A percentile compares a stretch with the other conserved stretches of the same genome.
Evolutionary conservation across 75 land plant species (phyloP).

Genomic region (Pinus taeda): DNA sequence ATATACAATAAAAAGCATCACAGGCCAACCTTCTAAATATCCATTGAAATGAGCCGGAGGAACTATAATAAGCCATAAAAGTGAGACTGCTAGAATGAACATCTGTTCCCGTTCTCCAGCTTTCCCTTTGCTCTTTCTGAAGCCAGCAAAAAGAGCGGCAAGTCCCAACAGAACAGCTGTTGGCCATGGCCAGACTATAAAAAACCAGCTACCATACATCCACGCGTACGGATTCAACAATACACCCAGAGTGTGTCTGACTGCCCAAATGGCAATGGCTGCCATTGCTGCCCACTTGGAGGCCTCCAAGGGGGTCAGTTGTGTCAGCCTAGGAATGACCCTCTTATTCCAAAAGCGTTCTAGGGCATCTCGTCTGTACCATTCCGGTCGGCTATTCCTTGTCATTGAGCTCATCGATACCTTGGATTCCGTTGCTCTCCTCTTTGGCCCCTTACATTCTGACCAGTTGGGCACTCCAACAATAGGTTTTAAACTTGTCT

Average conservation of each 20-base stretch:
- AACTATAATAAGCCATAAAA: constrained; percentile 77
- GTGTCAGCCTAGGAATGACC: constrained; percentile 9
- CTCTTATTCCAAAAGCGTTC: too few relatives aligned
- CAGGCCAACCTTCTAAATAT: constrained; percentile 78
- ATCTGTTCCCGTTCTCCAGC: constrained; percentile 55
- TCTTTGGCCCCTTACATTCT: too few relatives aligned
- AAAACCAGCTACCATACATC: constrained; percentile 81
- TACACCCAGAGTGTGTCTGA: not conserved
- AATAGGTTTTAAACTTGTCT: too few relatives aligned
- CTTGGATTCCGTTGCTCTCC: too few relatives aligned
- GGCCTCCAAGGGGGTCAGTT: constrained; percentile 20
- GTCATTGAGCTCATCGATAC: too few relatives aligned
- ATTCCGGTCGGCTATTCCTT: too few relatives aligned
- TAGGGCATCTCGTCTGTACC: too few relatives aligned
- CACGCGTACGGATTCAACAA: constrained; percentile 49
- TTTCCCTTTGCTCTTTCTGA: constrained; percentile 26
- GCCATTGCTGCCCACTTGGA: constrained; percentile 14
- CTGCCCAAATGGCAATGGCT: constrained; percentile 1
- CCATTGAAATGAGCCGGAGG: constrained; percentile 83
- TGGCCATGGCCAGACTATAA: constrained; percentile 84
- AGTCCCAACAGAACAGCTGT: constrained; percentile 40
- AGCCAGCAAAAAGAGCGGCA: constrained; percentile 33
- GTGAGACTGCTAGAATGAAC: constrained; percentile 41
- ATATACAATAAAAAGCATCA: constrained; percentile 63
- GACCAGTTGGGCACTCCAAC: too few relatives aligned